A percentile compares a stretch with the other conserved stretches of the same genome.
Evolutionary conservation across 495 filamentous ascomycete species (phyloP).

Genomic region (Podospora conica): DNA sequence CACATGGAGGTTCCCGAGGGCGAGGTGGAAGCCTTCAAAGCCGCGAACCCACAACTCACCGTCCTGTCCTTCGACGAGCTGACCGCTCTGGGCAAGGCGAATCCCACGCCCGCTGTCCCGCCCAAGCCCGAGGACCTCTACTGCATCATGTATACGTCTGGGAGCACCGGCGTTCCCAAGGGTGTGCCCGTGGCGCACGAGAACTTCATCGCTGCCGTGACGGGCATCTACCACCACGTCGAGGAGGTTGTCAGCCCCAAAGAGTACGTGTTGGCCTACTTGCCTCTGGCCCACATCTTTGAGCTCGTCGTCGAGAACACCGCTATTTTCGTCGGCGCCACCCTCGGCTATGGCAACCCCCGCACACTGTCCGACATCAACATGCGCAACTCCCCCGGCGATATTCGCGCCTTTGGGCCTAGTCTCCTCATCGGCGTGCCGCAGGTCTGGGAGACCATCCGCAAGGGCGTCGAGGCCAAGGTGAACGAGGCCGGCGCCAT

Average conservation of each 20-base stretch:
- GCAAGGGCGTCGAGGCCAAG: constrained; percentile 69
- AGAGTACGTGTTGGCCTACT: constrained; percentile 71
- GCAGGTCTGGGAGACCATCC: constrained; percentile 69
- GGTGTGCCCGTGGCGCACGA: constrained; percentile 76
- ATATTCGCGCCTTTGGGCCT: constrained; percentile 74
- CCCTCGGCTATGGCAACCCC: constrained; percentile 82
- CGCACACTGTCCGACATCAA: constrained; percentile 66
- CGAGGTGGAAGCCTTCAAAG: constrained; percentile 39
- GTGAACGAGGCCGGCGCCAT: constrained; percentile 40
- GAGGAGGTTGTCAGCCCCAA: constrained; percentile 42
- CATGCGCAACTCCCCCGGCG: constrained; percentile 46
- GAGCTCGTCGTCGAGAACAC: constrained; percentile 75
- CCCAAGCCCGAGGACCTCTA: constrained; percentile 65
- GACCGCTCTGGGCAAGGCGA: constrained; percentile 53
- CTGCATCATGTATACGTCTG: constrained; percentile 95
- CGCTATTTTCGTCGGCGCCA: constrained; percentile 63
- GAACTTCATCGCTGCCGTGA: constrained; percentile 62
- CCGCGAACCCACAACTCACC: constrained; percentile 33
- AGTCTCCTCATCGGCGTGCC: constrained; percentile 82
- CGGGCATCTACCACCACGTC: constrained; percentile 37
- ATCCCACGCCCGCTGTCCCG: constrained; percentile 56
- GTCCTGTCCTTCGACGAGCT: constrained; percentile 42
- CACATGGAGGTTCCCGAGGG: constrained; percentile 34
- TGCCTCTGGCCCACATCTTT: constrained; percentile 88
- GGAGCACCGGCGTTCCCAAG: constrained; percentile 85